Evolutionary conservation across 2,329 filamentous ascomycete species (phyloP).

Genomic region (Epichloe brachyelytri): DNA sequence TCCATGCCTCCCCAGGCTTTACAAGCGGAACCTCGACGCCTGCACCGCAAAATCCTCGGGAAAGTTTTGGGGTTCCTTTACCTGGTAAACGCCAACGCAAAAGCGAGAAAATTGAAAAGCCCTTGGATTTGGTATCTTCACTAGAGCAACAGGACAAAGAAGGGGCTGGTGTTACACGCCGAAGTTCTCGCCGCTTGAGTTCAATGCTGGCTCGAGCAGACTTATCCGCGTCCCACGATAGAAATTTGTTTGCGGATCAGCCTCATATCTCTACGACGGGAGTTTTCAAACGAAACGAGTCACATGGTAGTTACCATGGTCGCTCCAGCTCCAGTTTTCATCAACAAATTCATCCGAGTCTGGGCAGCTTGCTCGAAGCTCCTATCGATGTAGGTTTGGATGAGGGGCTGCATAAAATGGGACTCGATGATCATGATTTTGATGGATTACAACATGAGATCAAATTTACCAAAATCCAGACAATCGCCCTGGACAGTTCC

Average conservation of each 20-base stretch:
- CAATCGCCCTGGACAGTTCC: slow-evolving; percentile 46
- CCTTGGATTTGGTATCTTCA: slow-evolving; percentile 52
- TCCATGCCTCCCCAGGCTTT: slow-evolving; percentile 55
- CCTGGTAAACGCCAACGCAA: slow-evolving; percentile 41
- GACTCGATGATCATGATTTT: slow-evolving; percentile 56
- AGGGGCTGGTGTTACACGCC: slow-evolving; percentile 36
- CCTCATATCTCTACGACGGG: slow-evolving; percentile 26
- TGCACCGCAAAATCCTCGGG: slow-evolving; percentile 54
- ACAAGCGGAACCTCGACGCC: slow-evolving; percentile 69
- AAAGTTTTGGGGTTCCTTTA: slow-evolving; percentile 57
- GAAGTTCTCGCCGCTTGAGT: slow-evolving; percentile 69
- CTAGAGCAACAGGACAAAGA: slow-evolving; percentile 55
- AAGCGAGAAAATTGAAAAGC: slow-evolving; percentile 37
- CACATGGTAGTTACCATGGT: slow-evolving; percentile 39
- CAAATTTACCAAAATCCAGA: slow-evolving; percentile 58
- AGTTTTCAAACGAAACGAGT: slow-evolving; percentile 53
- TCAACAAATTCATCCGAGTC: slow-evolving; percentile 34
- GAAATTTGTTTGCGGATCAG: slow-evolving; percentile 64
- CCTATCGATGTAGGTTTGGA: slow-evolving; percentile 59
- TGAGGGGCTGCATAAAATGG: slow-evolving; percentile 60
- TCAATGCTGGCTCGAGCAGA: slow-evolving; percentile 82
- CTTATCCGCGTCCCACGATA: slow-evolving; percentile 71
- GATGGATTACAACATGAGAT: slow-evolving; percentile 61
- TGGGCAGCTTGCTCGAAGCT: slow-evolving; percentile 53
- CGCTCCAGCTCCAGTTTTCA: slow-evolving; percentile 29